These are phyloP conservation scores for Articulospora tetracladia DNA, from an alignment of 495 filamentous ascomycete species.

Conservation along the genomic window DNA sequence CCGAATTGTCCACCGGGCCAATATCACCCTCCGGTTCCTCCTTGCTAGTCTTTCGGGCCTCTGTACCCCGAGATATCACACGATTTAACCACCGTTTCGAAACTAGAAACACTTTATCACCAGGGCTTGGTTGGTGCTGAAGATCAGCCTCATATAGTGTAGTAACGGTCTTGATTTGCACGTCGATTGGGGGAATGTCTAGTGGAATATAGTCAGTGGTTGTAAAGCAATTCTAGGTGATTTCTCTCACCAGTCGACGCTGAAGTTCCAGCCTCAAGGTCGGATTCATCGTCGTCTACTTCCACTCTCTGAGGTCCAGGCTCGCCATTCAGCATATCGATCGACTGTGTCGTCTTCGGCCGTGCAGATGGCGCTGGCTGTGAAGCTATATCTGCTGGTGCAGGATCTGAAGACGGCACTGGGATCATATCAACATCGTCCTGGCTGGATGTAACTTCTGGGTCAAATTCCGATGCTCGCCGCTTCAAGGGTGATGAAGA, in stretches of 20 bases:
- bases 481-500: conserved; percentile 53
- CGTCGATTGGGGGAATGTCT: conserved; percentile 58
- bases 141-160: conserved; percentile 54
- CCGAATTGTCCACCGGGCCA: conserved; percentile 85
- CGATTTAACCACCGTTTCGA: conserved; percentile 74
- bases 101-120: conserved; percentile 72
- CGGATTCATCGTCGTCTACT: neutral
- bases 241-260: conserved; percentile 13
- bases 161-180: conserved; percentile 70
- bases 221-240: neutral
- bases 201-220: neutral
- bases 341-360: conserved; percentile 13
- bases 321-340: conserved; percentile 22
- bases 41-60: conserved; percentile 43
- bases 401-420: conserved; percentile 23
- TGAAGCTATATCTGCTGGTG: conserved; percentile 5
- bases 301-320: neutral
- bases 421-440: conserved; percentile 48
- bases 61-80: conserved; percentile 64
- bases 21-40: conserved; percentile 66
- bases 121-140: conserved; percentile 53
- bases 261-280: neutral
- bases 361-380: neutral
- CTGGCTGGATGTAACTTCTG: conserved; percentile 18
- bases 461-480: conserved; percentile 50